Percentiles rank a stretch among this genome's conserved stretches.
Conservation (phyloP, 768 basidiomycete genomes). For the Wakefieldia striispora region DNA sequence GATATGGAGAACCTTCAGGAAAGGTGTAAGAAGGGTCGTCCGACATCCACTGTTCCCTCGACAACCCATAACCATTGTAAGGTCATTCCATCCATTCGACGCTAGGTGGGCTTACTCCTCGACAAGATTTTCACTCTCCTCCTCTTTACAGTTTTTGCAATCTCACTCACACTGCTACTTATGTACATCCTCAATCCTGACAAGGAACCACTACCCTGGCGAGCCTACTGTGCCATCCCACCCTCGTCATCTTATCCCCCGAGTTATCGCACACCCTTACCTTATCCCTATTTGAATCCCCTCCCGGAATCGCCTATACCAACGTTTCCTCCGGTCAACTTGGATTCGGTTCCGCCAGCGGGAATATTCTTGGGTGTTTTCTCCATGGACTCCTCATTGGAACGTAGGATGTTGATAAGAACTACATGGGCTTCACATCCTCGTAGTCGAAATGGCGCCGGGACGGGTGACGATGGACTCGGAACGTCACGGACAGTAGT, state of each 20-base stretch:
- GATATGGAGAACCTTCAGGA: slow-evolving; percentile 49
- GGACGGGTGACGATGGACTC: slow-evolving; percentile 60
- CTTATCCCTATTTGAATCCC: slow-evolving; percentile 39
- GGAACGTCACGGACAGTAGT: slow-evolving; percentile 85
- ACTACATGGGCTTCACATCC: slow-evolving; percentile 87
- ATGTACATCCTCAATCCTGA: slow-evolving; percentile 95
- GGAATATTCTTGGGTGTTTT: slow-evolving; percentile 90
- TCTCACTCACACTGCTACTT: slow-evolving; percentile 80
- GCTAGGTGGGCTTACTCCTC: slow-evolving; percentile 20
- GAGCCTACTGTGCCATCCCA: slow-evolving; percentile 83
- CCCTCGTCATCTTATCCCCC: slow-evolving; percentile 44
- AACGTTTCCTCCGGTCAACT: slow-evolving; percentile 68
- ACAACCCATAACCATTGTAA: slow-evolving; percentile 78
- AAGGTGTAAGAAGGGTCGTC: slow-evolving; percentile 53
- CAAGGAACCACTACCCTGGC: slow-evolving; percentile 93
- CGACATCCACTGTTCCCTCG: slow-evolving; percentile 76
- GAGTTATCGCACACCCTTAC: slow-evolving; percentile 40
- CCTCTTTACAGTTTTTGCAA: slow-evolving; percentile 76
- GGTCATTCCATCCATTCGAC: slow-evolving; percentile 26
- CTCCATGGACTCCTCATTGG: slow-evolving; percentile 79
- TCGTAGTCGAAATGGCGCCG: slow-evolving; percentile 73
- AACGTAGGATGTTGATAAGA: slow-evolving; percentile 83
- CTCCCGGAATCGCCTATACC: slow-evolving; percentile 27
- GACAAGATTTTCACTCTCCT: slow-evolving; percentile 65
- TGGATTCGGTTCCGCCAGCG: slow-evolving; percentile 76